Conservation (phyloP, 139 green algal genomes). For the Chlorokybus atmophyticus region DNA sequence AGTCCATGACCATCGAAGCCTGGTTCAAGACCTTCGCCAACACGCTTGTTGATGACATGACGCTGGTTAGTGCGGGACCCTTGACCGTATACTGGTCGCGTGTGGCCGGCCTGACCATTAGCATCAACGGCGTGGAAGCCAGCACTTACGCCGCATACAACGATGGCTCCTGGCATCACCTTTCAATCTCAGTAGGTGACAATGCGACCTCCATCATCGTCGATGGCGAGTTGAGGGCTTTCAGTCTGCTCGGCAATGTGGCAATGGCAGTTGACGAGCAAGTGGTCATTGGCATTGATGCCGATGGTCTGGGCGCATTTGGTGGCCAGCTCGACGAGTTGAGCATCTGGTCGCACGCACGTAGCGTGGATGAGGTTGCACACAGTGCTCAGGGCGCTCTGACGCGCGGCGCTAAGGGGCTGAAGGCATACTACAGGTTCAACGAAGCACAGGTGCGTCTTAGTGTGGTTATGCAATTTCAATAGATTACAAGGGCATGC, state of each 20-base stretch:
- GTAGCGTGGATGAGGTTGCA: background rate
- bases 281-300: no score
- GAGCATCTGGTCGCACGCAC: background rate
- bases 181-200: background rate
- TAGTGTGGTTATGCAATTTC: no score
- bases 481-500: no score
- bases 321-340: constrained; percentile 4
- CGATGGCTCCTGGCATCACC: constrained; percentile 11
- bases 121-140: background rate
- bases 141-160: constrained; percentile 1
- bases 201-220: background rate
- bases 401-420: background rate
- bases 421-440: background rate
- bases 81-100: background rate
- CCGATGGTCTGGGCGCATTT: constrained; percentile 1
- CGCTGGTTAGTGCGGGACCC: background rate
- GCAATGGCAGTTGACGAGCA: no score
- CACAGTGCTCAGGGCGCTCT: background rate
- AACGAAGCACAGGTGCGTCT: background rate
- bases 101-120: background rate
- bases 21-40: constrained; percentile 4
- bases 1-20: constrained; percentile 4
- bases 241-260: no score
- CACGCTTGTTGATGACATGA: constrained; percentile 1
- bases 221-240: background rate